Percentiles rank a stretch among this genome's conserved stretches.
phyloP scores from a whole-genome alignment of 2,329 filamentous ascomycete species.

The Harringtonia aguacate region DNA sequence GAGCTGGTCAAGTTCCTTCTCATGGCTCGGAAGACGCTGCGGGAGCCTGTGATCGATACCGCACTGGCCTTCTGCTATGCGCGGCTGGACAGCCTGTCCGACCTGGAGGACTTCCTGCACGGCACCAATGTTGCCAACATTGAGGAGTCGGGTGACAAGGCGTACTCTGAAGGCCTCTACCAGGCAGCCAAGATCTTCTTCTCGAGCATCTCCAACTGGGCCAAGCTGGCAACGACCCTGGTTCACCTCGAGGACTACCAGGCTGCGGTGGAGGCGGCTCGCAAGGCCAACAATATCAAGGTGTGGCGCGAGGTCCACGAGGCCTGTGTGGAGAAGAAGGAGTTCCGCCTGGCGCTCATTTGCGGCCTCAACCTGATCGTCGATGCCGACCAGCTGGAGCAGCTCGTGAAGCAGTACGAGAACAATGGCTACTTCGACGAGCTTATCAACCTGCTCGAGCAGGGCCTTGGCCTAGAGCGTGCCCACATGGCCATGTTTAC shows the following conservation, averaged over 20 bases:
- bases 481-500: conserved; percentile 98
- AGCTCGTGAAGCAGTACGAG: conserved; percentile 94
- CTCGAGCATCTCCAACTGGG: conserved; percentile 98
- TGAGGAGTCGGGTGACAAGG: conserved; percentile 96
- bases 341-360: conserved; percentile 97
- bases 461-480: conserved; percentile 84
- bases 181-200: conserved; percentile 99
- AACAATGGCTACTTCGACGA: conserved; percentile 96
- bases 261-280: conserved; percentile 90
- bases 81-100: conserved; percentile 78
- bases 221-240: conserved; percentile 92
- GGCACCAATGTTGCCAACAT: conserved; percentile 91
- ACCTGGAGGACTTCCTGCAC: conserved; percentile 93
- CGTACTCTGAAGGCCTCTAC: conserved; percentile 86
- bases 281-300: conserved; percentile 98
- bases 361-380: conserved; percentile 97
- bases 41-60: conserved; percentile 89
- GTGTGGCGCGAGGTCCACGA: conserved; percentile 99
- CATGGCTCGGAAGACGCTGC: conserved; percentile 94
- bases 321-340: conserved; percentile 93
- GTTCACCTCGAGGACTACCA: conserved; percentile 98
- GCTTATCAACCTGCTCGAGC: conserved; percentile 87
- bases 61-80: conserved; percentile 89
- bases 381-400: conserved; percentile 88
- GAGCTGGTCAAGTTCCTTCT: conserved; percentile 92